These are phyloP conservation scores for Hyphopichia pseudoburtonii DNA, from an alignment of 1,139 yeast species.

Conservation along the genomic window DNA sequence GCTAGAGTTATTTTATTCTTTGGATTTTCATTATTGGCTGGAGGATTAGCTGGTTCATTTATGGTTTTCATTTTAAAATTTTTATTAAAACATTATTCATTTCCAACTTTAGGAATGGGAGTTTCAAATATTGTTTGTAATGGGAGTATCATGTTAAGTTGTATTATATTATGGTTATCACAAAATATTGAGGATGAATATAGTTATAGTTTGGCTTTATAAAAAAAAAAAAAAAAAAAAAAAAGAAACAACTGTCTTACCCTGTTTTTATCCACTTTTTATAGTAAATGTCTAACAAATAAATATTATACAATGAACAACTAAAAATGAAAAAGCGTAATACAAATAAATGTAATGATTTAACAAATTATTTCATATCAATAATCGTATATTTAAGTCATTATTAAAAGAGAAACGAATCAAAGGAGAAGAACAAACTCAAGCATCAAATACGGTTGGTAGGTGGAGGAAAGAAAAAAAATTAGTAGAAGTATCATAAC, in stretches of 20 bases:
- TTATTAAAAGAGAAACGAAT: neutral
- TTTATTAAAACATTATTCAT: constrained; percentile 69
- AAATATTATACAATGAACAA: no score
- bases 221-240: constrained; percentile 15
- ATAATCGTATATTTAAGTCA: no score
- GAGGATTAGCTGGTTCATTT: constrained; percentile 91
- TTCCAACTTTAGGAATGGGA: constrained; percentile 96
- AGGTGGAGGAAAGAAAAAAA: neutral
- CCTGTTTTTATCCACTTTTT: no score
- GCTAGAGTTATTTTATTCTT: constrained; percentile 86
- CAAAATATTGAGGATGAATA: constrained; percentile 96
- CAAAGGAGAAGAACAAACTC: neutral
- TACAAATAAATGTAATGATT: no score
- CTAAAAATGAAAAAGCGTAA: no score
- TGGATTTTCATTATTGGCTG: constrained; percentile 90
- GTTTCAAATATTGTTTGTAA: constrained; percentile 83
- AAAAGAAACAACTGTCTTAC: no score
- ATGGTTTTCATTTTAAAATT: constrained; percentile 86
- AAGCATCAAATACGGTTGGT: neutral
- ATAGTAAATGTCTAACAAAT: no score
- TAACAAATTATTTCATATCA: no score
- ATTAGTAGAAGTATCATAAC: neutral
- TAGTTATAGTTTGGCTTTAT: constrained; percentile 84
- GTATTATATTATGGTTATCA: constrained; percentile 86
- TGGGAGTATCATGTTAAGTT: constrained; percentile 78